Evolutionary conservation across 768 basidiomycete species (phyloP), one percentile per base, ranked within the genome.

Genomic region (Auricularia heimuer): DNA sequence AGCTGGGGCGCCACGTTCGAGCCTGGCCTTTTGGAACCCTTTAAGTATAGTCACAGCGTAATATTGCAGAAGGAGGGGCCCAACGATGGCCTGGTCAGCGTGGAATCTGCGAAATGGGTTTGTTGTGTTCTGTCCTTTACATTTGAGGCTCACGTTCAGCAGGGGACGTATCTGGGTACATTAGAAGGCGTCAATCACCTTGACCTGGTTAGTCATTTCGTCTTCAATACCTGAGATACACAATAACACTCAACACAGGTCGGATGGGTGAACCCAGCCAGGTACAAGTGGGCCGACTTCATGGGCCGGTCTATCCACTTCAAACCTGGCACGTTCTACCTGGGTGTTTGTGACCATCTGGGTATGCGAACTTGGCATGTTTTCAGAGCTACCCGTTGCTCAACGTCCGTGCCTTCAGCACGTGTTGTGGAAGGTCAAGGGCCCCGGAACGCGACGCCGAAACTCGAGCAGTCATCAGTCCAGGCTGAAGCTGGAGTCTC

Each of bases 141-240:
- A 33, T 29, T 2, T 34, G 24, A 56, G 54, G 51, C 42, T 24
- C 47, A 44, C 62, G 45, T 54, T 29, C n/a, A 62, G 1, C 70
- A 89, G 88, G 97, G 97, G 44, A 93, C 88, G 18, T 98, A 98
- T 72, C 83, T 92, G 62, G 97, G 94, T n/a, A 98, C 96, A 2
- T 78, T 99, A 21, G 81, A 84, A 44, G 82, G 89, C 65, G 97
- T 97, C 16, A 96, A 92, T 70, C 97, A 99, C 72, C 83, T 96
- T 42, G 92, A 93, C 71, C 83, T 92, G 44, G 92, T 73, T 56
- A 58, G 71, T 65, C 21, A 24, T 6, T 7, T 42, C 39, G 39
- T 42, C 39, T 42, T 42, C 8, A 42, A 7, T 29, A 29, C 29
- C 29, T 12, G 8, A 24, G 4, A 42, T 63, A 33, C 34, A 11